Evolutionary conservation across 139 green algal genomes (phyloP).

Genomic region (Monoraphidium neglectum): DNA sequence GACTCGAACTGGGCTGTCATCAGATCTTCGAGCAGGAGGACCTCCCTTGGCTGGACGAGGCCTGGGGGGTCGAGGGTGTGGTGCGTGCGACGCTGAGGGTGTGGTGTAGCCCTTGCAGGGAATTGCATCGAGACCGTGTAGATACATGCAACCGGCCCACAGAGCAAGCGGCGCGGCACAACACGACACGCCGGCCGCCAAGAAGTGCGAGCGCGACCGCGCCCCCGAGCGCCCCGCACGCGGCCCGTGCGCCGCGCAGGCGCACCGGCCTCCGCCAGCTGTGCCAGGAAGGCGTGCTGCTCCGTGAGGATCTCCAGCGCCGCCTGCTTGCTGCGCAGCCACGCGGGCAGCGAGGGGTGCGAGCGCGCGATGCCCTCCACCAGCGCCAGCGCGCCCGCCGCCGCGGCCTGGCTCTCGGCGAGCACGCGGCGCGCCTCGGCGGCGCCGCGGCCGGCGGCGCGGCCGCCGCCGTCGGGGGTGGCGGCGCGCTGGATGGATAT

Average conservation of each 20-base stretch:
- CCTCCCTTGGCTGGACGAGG: slow-evolving; percentile 14
- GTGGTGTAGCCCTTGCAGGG: no score
- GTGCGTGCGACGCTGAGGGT: no score
- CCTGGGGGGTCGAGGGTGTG: slow-evolving; percentile 14
- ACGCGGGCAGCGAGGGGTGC: slow-evolving; percentile 20
- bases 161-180: no score
- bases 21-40: slow-evolving; percentile 16
- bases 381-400: not conserved
- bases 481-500: no score
- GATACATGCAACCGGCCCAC: no score
- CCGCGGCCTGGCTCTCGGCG: slow-evolving; percentile 6
- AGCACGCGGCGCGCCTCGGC: slow-evolving; percentile 13
- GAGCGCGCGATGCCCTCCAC: not conserved
- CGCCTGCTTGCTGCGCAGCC: slow-evolving; percentile 22
- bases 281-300: slow-evolving; percentile 13
- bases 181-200: no score
- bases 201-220: no score
- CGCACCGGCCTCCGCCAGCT: slow-evolving; percentile 17
- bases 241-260: no score
- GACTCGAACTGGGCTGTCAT: slow-evolving; percentile 15
- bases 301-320: slow-evolving; percentile 15
- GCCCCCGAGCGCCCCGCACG: no score
- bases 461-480: no score
- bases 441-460: no score
- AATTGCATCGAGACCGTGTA: no score